These are phyloP conservation scores for Fusarium longipes DNA, from an alignment of 2,329 filamentous ascomycete species.

Conservation along the genomic window DNA sequence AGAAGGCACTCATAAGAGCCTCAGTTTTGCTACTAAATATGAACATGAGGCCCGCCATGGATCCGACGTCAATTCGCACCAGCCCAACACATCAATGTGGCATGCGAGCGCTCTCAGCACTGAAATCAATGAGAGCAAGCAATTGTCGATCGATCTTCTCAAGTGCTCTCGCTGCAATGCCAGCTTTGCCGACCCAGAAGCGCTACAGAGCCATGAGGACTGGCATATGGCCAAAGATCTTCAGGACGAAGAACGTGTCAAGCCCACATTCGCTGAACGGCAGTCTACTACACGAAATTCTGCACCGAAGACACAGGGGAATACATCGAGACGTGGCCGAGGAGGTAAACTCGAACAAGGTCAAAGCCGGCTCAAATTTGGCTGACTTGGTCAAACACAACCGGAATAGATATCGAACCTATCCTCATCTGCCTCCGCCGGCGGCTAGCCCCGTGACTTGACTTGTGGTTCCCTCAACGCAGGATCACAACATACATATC, in stretches of 20 bases:
- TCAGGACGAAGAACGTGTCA: constrained; percentile 71
- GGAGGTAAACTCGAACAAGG: constrained; percentile 63
- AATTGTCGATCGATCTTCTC: constrained; percentile 54
- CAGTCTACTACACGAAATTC: constrained; percentile 49
- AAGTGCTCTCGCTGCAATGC: constrained; percentile 74
- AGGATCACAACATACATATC: constrained; percentile 11
- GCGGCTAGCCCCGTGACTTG: neutral
- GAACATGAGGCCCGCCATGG: constrained; percentile 34
- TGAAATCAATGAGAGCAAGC: constrained; percentile 40
- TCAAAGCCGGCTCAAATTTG: constrained; percentile 71
- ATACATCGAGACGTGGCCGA: constrained; percentile 56
- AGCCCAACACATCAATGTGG: constrained; percentile 18
- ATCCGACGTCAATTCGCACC: constrained; percentile 21
- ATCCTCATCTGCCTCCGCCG: neutral
- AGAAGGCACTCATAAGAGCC: constrained; percentile 13
- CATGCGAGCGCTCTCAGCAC: constrained; percentile 28
- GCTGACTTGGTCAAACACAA: constrained; percentile 51
- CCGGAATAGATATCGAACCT: constrained; percentile 1
- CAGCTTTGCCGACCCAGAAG: constrained; percentile 66
- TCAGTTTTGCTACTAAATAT: constrained; percentile 18
- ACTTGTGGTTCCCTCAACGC: neutral
- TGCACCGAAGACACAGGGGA: constrained; percentile 48
- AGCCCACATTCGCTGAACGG: constrained; percentile 56
- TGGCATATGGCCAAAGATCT: constrained; percentile 95
- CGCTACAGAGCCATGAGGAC: constrained; percentile 82